Evolutionary conservation across 192 early-diverging fungal species (phyloP).

Genomic region (Linderina pennispora): DNA sequence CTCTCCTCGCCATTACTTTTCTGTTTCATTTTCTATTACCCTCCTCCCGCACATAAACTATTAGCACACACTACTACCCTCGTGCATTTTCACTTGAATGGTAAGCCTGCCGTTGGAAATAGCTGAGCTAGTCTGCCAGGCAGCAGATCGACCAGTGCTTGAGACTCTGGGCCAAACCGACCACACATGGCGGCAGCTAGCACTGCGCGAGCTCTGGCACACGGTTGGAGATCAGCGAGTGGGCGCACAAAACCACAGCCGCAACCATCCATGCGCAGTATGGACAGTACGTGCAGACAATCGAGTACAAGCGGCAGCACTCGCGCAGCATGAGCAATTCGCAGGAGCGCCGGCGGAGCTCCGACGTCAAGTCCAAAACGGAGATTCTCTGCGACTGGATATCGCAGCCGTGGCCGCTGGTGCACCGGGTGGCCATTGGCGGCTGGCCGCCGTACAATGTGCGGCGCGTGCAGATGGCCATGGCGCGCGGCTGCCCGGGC

Average conservation of each 20-base stretch:
- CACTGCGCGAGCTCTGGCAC: conserved; percentile 29
- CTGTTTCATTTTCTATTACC: too few species aligned
- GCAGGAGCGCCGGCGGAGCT: conserved; percentile 22
- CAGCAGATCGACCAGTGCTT: conserved; percentile 10
- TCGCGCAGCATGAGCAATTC: too few species aligned
- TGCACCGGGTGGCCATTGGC: conserved; percentile 20
- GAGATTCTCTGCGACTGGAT: conserved; percentile 35
- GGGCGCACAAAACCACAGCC: conserved; percentile 17
- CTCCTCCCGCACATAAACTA: neutral
- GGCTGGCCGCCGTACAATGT: conserved; percentile 43
- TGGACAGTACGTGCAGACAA: conserved; percentile 8
- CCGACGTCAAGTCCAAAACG: conserved; percentile 29
- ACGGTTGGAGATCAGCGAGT: conserved; percentile 34
- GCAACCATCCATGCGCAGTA: conserved; percentile 10
- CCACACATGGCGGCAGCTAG: conserved; percentile 20
- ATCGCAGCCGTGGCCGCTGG: conserved; percentile 10
- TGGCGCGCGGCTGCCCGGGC: conserved; percentile 9
- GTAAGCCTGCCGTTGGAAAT: conserved; percentile 29
- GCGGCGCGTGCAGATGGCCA: conserved; percentile 16
- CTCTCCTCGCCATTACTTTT: too few species aligned
- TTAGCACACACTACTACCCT: too few species aligned
- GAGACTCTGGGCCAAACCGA: conserved; percentile 19
- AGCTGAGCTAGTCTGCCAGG: conserved; percentile 13
- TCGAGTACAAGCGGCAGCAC: conserved; percentile 28
- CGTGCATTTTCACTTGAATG: too few species aligned